Conservation (phyloP, 495 filamentous ascomycete species). For the Talaromyces borbonicus region DNA sequence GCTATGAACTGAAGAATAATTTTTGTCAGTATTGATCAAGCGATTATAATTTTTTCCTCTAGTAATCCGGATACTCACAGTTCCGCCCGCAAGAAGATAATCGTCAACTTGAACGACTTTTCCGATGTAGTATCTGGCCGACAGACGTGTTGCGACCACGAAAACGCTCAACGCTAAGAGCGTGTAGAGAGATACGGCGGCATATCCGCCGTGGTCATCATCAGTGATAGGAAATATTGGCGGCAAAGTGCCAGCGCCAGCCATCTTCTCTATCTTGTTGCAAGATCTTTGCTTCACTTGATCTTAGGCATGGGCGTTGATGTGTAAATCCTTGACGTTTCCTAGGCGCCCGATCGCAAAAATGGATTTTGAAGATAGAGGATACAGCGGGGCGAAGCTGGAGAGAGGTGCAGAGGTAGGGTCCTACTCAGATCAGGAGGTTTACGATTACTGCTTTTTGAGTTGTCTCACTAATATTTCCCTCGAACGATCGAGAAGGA, state of each 20-base stretch:
- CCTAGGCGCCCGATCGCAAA: too few species aligned
- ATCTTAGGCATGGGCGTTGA: neutral
- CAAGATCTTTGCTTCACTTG: neutral
- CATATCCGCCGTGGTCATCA: conserved; percentile 21
- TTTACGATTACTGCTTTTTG: too few species aligned
- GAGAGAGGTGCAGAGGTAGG: too few species aligned
- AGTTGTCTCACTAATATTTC: too few species aligned
- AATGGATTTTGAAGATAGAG: too few species aligned
- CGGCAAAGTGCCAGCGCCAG: conserved; percentile 17
- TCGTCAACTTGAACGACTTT: conserved; percentile 19
- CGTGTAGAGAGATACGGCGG: conserved; percentile 19
- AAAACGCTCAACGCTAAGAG: conserved; percentile 15
- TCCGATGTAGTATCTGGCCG: conserved; percentile 19
- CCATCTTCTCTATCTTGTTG: neutral
- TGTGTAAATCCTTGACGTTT: neutral
- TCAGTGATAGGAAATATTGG: conserved; percentile 21
- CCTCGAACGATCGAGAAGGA: too few species aligned
- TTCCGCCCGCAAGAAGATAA: conserved; percentile 13
- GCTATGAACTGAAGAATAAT: conserved; percentile 12
- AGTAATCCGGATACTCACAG: conserved; percentile 9
- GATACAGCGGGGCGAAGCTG: too few species aligned
- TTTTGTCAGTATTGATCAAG: neutral
- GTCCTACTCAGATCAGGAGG: too few species aligned
- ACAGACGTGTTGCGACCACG: conserved; percentile 16
- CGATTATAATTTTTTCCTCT: neutral